Conservation (phyloP, 208 protist species). For the Wallacemonas rigidus region DNA sequence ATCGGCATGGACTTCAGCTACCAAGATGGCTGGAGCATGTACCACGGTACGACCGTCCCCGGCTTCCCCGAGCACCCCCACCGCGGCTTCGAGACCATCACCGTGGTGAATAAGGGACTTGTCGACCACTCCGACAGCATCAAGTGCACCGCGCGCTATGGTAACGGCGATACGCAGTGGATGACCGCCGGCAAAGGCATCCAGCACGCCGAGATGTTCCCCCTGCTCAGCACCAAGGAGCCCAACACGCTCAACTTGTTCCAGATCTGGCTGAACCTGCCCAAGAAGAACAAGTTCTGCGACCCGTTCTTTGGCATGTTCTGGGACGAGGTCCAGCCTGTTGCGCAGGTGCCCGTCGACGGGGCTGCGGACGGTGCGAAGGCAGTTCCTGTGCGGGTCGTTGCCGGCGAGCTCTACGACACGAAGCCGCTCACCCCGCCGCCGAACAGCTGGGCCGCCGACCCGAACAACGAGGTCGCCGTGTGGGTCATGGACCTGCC, state of each 20-base stretch:
- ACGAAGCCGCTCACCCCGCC: constrained; percentile 57
- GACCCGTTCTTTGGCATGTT: constrained; percentile 73
- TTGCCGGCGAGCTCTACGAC: constrained; percentile 33
- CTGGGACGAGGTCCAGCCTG: constrained; percentile 45
- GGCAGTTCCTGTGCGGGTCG: constrained; percentile 21
- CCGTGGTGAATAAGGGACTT: constrained; percentile 68
- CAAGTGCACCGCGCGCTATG: constrained; percentile 72
- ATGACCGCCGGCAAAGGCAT: constrained; percentile 92
- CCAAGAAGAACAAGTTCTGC: constrained; percentile 71
- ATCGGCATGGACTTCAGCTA: constrained; percentile 68
- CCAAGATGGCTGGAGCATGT: constrained; percentile 72
- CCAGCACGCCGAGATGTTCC: constrained; percentile 85
- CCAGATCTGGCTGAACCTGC: constrained; percentile 94
- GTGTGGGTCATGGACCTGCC: constrained; percentile 49
- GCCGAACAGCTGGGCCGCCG: constrained; percentile 60
- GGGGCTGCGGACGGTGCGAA: constrained; percentile 1
- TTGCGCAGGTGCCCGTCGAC: constrained; percentile 21
- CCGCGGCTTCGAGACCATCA: constrained; percentile 91
- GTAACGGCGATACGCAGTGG: constrained; percentile 88
- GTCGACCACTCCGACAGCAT: constrained; percentile 80
- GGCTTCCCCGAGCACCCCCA: constrained; percentile 90
- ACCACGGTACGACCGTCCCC: constrained; percentile 58
- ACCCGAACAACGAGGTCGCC: constrained; percentile 37
- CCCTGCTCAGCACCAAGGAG: constrained; percentile 31
- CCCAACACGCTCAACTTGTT: constrained; percentile 47